Base-by-base conservation (phyloP, 129 eudicot species). In the Apium graveolens region DNA sequence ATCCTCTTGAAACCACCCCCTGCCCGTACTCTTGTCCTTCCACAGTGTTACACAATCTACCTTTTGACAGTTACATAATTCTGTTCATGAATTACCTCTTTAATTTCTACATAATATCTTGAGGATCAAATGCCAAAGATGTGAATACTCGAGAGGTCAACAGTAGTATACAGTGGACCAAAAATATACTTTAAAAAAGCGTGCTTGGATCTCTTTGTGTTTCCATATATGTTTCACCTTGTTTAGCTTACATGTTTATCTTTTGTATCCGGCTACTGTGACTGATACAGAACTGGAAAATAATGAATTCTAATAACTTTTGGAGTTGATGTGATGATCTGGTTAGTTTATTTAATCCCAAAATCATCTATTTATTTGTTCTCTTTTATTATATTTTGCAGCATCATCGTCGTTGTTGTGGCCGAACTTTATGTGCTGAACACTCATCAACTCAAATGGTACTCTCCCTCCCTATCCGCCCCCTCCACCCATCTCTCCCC, bases 361-460 rank as follows among this genome's bases (percentile, higher is more conserved):
- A 5, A 27, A 5, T 43, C 24, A 26, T 13, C 60, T 27, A 44
- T 20, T 13, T 27, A 60, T 60, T 10, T 60, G 16, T n/a, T 26
- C 68, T 60, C 68, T 0, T n/a, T 37, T 44, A 2, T 43, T 43
- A 26, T 42, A 21, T 41, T 80, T 81, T 88, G 83, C 89, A 95
- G 99, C 97, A 95, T 86, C 99, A 95, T 75, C 92, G 99, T 80
- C 88, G 99, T 76, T 82, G 92, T 81, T 95, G 99, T 85, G 99
- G 99, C 76, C 88, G 99, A 78, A 91, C 99, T 38, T 85, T 95
- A 76, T 95, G 99, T 81, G 92, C 96, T 71, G 99, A 95, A 71
- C 99, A 95, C 85, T 95, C 99, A 49, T 84, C 95, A 70, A 77
- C 84, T 89, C 99, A 95, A 79, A 92, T 92, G 96, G 98, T 89